These are phyloP conservation scores for Cercospora sojina DNA, from an alignment of 2,329 filamentous ascomycete species.

Conservation along the genomic window DNA sequence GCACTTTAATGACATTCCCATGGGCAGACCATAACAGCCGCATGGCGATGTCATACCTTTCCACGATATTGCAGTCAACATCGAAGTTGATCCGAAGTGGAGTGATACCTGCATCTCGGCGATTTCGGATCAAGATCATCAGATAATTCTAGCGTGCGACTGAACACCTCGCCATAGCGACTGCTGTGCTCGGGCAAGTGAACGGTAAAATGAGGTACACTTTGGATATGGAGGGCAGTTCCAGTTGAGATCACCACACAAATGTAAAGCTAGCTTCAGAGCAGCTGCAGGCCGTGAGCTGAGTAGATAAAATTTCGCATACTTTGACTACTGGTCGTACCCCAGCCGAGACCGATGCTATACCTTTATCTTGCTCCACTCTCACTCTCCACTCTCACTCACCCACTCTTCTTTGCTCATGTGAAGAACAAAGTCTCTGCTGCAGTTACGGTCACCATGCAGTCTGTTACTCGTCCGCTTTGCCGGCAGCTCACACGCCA, in stretches of 20 bases:
- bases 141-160: constrained; percentile 7
- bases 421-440: constrained; percentile 6
- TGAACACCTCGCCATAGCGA: background rate
- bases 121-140: constrained; percentile 4
- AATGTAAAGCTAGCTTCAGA: background rate
- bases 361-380: constrained; percentile 1
- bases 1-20: constrained; percentile 2
- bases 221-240: background rate
- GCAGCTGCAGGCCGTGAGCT: background rate
- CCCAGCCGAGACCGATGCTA: background rate
- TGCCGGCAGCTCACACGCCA: constrained; percentile 23
- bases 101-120: background rate
- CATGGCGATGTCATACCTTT: background rate
- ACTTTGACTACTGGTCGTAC: constrained; percentile 4
- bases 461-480: constrained; percentile 20
- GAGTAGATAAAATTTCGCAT: constrained; percentile 4
- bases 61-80: background rate
- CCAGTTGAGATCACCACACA: background rate
- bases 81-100: background rate
- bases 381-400: background rate
- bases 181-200: background rate
- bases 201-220: background rate
- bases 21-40: background rate
- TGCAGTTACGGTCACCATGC: constrained; percentile 15
- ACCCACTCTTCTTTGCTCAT: constrained; percentile 1